These are phyloP conservation scores for Xanthoconium purpureum DNA, from an alignment of 768 basidiomycete genomes.

Conservation along the genomic window DNA sequence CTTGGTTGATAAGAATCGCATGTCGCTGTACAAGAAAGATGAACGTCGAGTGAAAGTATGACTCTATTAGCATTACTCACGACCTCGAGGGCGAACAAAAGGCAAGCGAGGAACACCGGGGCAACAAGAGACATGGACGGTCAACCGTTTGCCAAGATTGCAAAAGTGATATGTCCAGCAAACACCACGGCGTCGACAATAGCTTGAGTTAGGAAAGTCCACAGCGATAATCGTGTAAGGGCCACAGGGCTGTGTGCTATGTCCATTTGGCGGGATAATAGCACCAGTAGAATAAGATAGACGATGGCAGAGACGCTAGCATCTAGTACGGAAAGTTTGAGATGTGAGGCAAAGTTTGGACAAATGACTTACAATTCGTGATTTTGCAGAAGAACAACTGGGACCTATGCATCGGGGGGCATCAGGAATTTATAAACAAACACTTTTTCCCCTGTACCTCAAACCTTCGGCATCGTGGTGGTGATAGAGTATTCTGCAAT, in stretches of 20 bases:
- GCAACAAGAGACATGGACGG: conserved; percentile 79
- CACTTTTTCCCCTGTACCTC: conserved; percentile 42
- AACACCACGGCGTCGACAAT: conserved; percentile 82
- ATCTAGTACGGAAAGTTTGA: conserved; percentile 43
- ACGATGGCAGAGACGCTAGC: conserved; percentile 65
- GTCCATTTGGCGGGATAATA: conserved; percentile 74
- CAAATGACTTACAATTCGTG: conserved; percentile 51
- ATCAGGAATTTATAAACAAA: background rate
- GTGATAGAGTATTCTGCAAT: conserved; percentile 76
- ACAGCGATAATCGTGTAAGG: conserved; percentile 74
- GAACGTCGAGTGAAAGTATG: background rate
- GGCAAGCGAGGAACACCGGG: conserved; percentile 79
- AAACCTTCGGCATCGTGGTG: conserved; percentile 65
- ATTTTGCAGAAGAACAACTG: conserved; percentile 72
- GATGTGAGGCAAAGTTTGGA: background rate
- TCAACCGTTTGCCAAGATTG: conserved; percentile 78
- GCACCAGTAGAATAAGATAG: conserved; percentile 62
- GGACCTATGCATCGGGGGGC: conserved; percentile 35
- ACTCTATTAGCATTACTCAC: conserved; percentile 42
- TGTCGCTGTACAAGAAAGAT: conserved; percentile 60
- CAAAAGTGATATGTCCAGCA: conserved; percentile 85
- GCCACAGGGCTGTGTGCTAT: conserved; percentile 75
- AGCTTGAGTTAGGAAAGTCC: conserved; percentile 78
- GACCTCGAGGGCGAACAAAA: conserved; percentile 78
- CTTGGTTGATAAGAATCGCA: conserved; percentile 71